Base-by-base conservation (phyloP, 2,329 filamentous ascomycete species). In the Alternaria ventricosa region DNA sequence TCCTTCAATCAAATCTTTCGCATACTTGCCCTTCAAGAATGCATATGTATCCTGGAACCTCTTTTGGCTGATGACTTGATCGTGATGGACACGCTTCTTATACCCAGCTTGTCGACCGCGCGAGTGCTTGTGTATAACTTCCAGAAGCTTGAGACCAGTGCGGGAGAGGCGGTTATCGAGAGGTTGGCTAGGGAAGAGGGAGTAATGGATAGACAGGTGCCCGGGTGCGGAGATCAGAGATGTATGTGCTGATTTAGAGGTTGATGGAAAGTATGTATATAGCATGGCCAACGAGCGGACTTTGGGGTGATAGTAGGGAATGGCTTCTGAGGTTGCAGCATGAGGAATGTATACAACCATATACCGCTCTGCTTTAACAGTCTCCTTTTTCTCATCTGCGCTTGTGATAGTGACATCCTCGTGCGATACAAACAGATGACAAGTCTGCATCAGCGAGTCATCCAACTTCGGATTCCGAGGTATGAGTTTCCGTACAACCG, bases 261-360 rank as follows among this genome's bases (percentile, higher is more conserved):
- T 44, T 0, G 27, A 25, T 3, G 66, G 66, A 3, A 73, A 36
- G 85, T 87, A 92, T 36, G 87, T 87, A 78, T 96, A 92, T 8
- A 94, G 82, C 69, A 96, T 94, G 6, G 90, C 93, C 23, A 97
- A 84, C 12, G 88, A 88, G 55, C 85, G 86, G 22, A 97, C 90
- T 56, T 87, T 85, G 22, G 95, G 95, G 75, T 97, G 94, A 79
- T 97, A 98, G 80, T 92, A 97, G 1, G 95, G 95, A 65, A 96
- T 86, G 3, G 90, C 86, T 13, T 87, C 84, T 11, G 86, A 82
- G 1, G 82, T 82, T 30, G 84, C 78, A 9, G 88, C 84, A 79
- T 97, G 94, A 8, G 95, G 93, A 6, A 92, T 84, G 77, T 96
- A 97, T 33, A 96, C 79, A 15, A 97, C 88, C 56, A 95, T 80